A percentile compares a stretch with the other conserved stretches of the same genome.
phyloP scores from a whole-genome alignment of 257 asterid species.

The Petunia secreta region DNA sequence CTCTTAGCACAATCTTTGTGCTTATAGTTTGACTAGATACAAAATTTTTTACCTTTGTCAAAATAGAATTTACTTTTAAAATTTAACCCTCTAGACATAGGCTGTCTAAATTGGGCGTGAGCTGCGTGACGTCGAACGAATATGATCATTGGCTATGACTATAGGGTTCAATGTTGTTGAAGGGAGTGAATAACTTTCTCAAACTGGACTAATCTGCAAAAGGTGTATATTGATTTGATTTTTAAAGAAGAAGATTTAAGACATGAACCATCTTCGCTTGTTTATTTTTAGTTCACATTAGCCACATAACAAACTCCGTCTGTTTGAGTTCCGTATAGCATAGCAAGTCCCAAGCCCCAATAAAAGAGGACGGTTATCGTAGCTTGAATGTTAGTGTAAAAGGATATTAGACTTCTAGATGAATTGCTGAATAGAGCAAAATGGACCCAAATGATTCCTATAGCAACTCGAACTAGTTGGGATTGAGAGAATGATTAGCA shows the following conservation, averaged over 20 bases:
- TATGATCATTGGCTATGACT: background rate
- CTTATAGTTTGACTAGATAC: too few species aligned
- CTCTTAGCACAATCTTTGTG: too few species aligned
- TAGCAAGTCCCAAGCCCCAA: background rate
- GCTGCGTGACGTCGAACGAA: too few species aligned
- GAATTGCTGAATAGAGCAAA: background rate
- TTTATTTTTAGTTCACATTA: background rate
- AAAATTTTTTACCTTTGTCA: too few species aligned
- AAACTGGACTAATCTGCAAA: background rate
- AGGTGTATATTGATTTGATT: background rate
- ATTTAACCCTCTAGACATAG: too few species aligned
- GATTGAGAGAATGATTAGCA: constrained; percentile 19
- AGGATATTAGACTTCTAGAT: background rate
- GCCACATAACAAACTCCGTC: background rate
- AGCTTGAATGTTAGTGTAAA: background rate
- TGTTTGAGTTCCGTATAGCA: background rate
- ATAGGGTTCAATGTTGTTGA: constrained; percentile 17
- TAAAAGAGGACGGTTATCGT: background rate
- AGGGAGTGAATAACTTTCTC: background rate
- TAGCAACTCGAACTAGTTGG: background rate
- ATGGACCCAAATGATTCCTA: background rate
- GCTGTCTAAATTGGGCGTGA: too few species aligned
- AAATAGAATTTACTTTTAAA: too few species aligned
- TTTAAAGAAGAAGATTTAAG: background rate
- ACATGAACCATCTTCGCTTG: background rate